phyloP scores from a whole-genome alignment of 2,329 filamentous ascomycete species.

The Ophiocordyceps australis region DNA sequence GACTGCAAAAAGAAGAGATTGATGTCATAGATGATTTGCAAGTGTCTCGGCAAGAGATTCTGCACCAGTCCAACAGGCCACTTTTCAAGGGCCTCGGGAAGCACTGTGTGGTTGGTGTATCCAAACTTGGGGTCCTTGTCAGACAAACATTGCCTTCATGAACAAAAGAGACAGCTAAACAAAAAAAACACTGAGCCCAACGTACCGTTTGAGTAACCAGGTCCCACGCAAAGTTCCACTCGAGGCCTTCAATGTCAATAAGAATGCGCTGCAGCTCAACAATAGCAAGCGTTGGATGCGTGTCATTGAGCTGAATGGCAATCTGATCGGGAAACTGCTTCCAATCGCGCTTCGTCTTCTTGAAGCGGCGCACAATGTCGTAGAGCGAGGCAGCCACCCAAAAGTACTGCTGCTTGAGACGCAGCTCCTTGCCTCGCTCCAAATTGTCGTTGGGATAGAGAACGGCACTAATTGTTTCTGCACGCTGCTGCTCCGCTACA shows the following conservation, averaged over 20 bases:
- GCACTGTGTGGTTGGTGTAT: constrained; percentile 96
- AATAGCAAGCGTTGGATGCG: constrained; percentile 88
- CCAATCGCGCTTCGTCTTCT: constrained; percentile 88
- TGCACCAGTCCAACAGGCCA: constrained; percentile 91
- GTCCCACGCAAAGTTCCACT: constrained; percentile 85
- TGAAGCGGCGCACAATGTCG: constrained; percentile 94
- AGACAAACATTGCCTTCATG: too few relatives aligned
- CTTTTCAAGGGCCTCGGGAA: constrained; percentile 93
- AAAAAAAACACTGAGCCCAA: too few relatives aligned
- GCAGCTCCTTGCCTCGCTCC: constrained; percentile 88
- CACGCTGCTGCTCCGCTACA: constrained; percentile 91
- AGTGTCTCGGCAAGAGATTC: constrained; percentile 79
- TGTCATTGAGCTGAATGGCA: constrained; percentile 96
- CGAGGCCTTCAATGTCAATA: constrained; percentile 72
- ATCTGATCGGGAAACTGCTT: constrained; percentile 84
- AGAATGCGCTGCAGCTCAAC: constrained; percentile 91
- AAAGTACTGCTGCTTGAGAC: constrained; percentile 98
- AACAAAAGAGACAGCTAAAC: too few relatives aligned
- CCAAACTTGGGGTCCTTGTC: constrained; percentile 44
- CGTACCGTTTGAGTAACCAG: constrained; percentile 53
- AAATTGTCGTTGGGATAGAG: constrained; percentile 96
- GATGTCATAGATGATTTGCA: constrained; percentile 97
- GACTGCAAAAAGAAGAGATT: constrained; percentile 84
- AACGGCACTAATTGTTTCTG: constrained; percentile 97
- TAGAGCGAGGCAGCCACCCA: constrained; percentile 95